These are phyloP conservation scores for Setaria viridis DNA, from an alignment of 202 grass and related monocot species.

Conservation along the genomic window DNA sequence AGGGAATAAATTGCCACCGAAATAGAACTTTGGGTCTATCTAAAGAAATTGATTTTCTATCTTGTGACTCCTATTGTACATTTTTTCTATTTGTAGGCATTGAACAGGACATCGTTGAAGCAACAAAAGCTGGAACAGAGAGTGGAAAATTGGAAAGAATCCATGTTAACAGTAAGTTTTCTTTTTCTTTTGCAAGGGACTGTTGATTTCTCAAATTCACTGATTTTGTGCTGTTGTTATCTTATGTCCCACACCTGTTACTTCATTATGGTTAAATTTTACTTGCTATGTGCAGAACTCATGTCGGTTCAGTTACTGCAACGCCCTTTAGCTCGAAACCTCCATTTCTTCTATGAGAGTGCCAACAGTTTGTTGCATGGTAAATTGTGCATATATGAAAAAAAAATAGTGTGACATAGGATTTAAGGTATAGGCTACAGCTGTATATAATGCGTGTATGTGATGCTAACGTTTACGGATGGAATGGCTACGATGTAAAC, in stretches of 20 bases:
- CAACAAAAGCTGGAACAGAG: background rate
- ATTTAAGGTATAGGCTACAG: background rate
- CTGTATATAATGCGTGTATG: background rate
- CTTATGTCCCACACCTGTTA: background rate
- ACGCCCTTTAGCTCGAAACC: background rate
- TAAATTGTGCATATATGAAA: background rate
- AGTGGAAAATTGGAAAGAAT: constrained; percentile 13
- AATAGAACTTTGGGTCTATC: background rate
- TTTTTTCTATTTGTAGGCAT: background rate
- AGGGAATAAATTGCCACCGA: background rate
- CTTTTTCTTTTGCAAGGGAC: background rate
- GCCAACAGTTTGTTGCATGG: background rate
- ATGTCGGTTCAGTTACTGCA: constrained; percentile 1
- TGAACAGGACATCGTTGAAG: background rate
- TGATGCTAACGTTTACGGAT: background rate
- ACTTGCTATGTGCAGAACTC: background rate
- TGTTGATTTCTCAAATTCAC: background rate
- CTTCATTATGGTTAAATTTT: background rate
- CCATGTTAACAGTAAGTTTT: background rate
- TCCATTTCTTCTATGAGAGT: background rate
- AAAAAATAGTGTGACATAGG: background rate
- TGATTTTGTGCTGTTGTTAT: background rate
- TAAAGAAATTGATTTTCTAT: background rate
- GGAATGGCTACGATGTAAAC: background rate
- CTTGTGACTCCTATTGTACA: background rate